Evolutionary conservation across 192 early-diverging fungal species (phyloP).

Genomic region (Coemansia sp.): DNA sequence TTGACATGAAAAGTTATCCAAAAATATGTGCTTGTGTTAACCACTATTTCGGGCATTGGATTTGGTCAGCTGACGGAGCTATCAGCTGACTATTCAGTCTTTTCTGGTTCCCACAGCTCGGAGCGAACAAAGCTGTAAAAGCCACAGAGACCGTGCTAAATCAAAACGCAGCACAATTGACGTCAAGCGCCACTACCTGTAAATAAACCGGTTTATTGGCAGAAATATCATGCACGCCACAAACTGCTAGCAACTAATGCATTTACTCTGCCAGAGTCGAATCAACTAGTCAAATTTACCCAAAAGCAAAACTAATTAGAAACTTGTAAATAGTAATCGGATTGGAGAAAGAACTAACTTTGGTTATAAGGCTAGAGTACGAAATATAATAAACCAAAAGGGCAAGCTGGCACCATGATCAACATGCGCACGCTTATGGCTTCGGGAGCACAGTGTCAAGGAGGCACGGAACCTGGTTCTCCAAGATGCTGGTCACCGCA

Average conservation of each 20-base stretch:
- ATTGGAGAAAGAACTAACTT: slow-evolving; percentile 1
- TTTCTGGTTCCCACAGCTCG: background rate
- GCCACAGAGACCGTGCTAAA: background rate
- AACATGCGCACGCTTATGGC: slow-evolving; percentile 18
- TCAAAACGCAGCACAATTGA: too few relatives aligned
- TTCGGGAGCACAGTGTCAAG: slow-evolving; percentile 44
- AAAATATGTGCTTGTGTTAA: background rate
- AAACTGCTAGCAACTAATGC: background rate
- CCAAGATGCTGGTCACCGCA: slow-evolving; percentile 33
- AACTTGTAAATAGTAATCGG: slow-evolving; percentile 2
- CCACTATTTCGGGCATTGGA: background rate
- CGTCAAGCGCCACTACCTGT: too few relatives aligned
- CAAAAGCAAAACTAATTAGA: background rate
- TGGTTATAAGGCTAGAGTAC: slow-evolving; percentile 4
- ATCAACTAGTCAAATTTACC: background rate
- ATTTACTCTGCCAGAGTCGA: too few relatives aligned
- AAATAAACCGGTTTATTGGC: too few relatives aligned
- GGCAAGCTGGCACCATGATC: background rate
- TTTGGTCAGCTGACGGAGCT: background rate
- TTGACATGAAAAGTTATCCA: background rate
- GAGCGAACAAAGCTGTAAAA: background rate
- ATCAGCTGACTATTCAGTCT: background rate
- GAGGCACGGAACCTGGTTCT: slow-evolving; percentile 48
- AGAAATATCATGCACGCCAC: background rate
- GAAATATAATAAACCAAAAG: background rate